These are phyloP conservation scores for Pugionium cornutum DNA, from an alignment of 345 rosid species.

Conservation along the genomic window DNA sequence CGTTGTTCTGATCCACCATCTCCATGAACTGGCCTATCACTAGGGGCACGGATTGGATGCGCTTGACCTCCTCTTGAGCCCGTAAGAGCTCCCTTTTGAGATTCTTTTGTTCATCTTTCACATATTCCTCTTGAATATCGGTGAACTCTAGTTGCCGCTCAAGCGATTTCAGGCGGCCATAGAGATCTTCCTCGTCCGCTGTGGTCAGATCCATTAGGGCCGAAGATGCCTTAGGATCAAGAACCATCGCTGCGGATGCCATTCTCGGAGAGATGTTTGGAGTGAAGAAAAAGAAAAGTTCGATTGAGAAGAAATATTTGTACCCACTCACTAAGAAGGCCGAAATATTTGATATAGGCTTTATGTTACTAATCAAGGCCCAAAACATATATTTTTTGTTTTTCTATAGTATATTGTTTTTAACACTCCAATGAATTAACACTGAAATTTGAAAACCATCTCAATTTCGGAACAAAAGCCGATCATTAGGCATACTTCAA, in stretches of 20 bases:
- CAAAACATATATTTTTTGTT: too few relatives aligned
- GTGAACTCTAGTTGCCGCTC: slow-evolving; percentile 86
- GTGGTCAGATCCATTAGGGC: slow-evolving; percentile 28
- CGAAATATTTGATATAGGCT: not conserved
- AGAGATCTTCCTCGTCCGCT: slow-evolving; percentile 82
- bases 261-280: slow-evolving; percentile 39
- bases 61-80: slow-evolving; percentile 98
- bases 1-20: slow-evolving; percentile 99
- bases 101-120: slow-evolving; percentile 96
- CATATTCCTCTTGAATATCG: slow-evolving; percentile 93
- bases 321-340: not conserved
- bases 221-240: slow-evolving; percentile 54
- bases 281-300: slow-evolving; percentile 37
- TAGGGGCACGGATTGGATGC: slow-evolving; percentile 94
- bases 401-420: too few relatives aligned
- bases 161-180: slow-evolving; percentile 72
- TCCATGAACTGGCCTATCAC: slow-evolving; percentile 99
- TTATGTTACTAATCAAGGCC: not conserved
- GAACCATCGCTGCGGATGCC: slow-evolving; percentile 56
- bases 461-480: too few relatives aligned
- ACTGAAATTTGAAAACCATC: too few relatives aligned
- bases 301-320: not conserved
- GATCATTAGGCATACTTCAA: too few relatives aligned
- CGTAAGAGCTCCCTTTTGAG: slow-evolving; percentile 84
- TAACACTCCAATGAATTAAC: too few relatives aligned